Conservation (phyloP, 805 yeast genomes). For the Starmerella sirachaensis region DNA sequence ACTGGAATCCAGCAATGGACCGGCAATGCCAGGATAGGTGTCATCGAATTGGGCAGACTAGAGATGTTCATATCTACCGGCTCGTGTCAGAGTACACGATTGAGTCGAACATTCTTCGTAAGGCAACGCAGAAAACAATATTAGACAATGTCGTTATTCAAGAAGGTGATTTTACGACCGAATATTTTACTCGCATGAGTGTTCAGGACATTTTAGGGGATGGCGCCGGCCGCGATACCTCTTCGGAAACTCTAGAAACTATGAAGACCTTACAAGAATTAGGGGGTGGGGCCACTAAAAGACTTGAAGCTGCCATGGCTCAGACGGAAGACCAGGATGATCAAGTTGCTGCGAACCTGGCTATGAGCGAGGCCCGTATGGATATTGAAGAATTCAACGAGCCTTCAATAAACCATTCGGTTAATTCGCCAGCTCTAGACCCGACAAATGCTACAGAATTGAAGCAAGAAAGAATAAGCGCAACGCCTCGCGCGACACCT, state of each 20-base stretch:
- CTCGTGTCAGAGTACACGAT: conserved; percentile 93
- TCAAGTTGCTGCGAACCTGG: conserved; percentile 71
- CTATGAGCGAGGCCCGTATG: conserved; percentile 70
- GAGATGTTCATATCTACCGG: conserved; percentile 95
- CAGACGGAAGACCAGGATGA: conserved; percentile 86
- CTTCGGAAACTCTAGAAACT: conserved; percentile 21
- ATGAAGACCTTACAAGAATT: no score
- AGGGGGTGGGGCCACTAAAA: conserved; percentile 12
- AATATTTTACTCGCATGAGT: conserved; percentile 78
- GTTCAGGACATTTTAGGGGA: conserved; percentile 75
- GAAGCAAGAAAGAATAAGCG: no score
- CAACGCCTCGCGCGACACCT: neutral
- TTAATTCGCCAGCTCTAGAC: no score
- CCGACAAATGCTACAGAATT: no score
- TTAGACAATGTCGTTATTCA: conserved; percentile 91
- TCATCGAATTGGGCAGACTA: conserved; percentile 95
- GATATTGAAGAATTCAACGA: conserved; percentile 71
- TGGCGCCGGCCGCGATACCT: conserved; percentile 30
- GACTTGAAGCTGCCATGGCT: conserved; percentile 52
- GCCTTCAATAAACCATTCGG: no score
- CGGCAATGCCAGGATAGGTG: conserved; percentile 98
- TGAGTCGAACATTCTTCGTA: conserved; percentile 84
- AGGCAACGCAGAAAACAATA: conserved; percentile 89
- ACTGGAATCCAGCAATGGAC: conserved; percentile 99
- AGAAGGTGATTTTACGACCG: conserved; percentile 97